phyloP scores from a whole-genome alignment of 768 basidiomycete species.

The Suillus alpinus region DNA sequence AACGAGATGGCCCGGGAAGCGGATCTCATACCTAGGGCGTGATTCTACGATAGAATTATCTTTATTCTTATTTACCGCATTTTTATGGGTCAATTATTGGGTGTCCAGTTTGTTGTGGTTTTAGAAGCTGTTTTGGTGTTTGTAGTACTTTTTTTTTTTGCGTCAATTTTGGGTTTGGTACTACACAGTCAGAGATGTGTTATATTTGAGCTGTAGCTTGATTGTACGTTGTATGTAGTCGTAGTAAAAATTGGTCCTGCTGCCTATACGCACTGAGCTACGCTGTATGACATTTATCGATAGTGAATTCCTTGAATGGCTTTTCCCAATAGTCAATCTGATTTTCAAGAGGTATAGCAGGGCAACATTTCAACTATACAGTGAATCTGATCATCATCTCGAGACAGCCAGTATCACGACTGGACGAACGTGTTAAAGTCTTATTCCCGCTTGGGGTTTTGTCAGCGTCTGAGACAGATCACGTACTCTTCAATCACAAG shows the following conservation, averaged over 20 bases:
- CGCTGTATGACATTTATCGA: neutral
- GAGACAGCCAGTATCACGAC: no score
- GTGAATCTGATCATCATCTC: neutral
- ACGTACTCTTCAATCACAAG: neutral
- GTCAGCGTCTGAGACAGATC: neutral
- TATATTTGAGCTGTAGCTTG: neutral
- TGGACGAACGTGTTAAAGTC: neutral
- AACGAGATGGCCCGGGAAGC: slow-evolving; percentile 26
- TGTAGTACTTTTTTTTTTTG: neutral
- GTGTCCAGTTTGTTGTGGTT: neutral
- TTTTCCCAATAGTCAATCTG: neutral
- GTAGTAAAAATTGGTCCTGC: neutral
- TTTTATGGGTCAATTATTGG: neutral
- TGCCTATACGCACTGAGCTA: neutral
- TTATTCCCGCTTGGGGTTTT: neutral
- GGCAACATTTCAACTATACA: neutral
- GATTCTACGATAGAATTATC: neutral
- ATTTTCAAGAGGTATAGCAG: neutral
- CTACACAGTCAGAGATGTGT: neutral
- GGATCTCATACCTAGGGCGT: slow-evolving; percentile 7
- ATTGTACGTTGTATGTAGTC: neutral
- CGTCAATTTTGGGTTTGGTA: neutral
- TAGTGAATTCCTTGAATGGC: neutral
- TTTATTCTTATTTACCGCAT: neutral
- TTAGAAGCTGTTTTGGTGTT: neutral